phyloP scores from a whole-genome alignment of 2,329 filamentous ascomycete species.

The Paramyrothecium roridum region DNA sequence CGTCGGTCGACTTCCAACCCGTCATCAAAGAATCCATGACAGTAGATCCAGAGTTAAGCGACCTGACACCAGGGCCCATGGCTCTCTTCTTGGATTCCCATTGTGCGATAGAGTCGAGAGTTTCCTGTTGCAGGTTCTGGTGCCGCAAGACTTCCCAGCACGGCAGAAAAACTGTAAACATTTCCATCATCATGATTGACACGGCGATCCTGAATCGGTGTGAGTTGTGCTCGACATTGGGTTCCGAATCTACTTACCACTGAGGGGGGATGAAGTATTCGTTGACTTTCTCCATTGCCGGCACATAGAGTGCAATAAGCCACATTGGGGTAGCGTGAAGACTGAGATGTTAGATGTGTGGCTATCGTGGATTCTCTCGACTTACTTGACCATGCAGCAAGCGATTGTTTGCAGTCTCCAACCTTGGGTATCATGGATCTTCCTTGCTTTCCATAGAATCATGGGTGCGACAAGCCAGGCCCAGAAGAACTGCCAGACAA shows the following conservation, averaged over 20 bases:
- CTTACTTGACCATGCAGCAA: constrained; percentile 43
- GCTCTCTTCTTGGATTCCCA: constrained; percentile 42
- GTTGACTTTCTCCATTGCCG: constrained; percentile 50
- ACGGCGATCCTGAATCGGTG: constrained; percentile 45
- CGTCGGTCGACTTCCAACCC: constrained; percentile 27
- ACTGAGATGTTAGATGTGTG: constrained; percentile 26
- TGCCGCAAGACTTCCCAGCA: constrained; percentile 52
- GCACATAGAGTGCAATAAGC: constrained; percentile 56
- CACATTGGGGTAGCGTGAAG: constrained; percentile 66
- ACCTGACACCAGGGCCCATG: constrained; percentile 23
- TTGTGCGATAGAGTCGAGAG: constrained; percentile 44
- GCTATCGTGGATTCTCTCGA: constrained; percentile 5
- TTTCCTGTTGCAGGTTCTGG: constrained; percentile 42
- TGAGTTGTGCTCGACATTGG: constrained; percentile 3
- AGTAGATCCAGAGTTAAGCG: constrained; percentile 29
- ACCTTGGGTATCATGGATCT: constrained; percentile 61
- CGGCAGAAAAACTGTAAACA: constrained; percentile 62
- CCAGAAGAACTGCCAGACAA: constrained; percentile 64
- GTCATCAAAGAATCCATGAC: constrained; percentile 31
- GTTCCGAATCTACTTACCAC: constrained; percentile 44
- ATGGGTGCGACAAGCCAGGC: constrained; percentile 59
- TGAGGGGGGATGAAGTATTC: constrained; percentile 56
- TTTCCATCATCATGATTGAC: constrained; percentile 60
- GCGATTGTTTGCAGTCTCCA: constrained; percentile 63
- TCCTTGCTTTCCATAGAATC: constrained; percentile 58